These are phyloP conservation scores for Psilocybe mexicana DNA, from an alignment of 1,284 basidiomycete species.

Conservation along the genomic window DNA sequence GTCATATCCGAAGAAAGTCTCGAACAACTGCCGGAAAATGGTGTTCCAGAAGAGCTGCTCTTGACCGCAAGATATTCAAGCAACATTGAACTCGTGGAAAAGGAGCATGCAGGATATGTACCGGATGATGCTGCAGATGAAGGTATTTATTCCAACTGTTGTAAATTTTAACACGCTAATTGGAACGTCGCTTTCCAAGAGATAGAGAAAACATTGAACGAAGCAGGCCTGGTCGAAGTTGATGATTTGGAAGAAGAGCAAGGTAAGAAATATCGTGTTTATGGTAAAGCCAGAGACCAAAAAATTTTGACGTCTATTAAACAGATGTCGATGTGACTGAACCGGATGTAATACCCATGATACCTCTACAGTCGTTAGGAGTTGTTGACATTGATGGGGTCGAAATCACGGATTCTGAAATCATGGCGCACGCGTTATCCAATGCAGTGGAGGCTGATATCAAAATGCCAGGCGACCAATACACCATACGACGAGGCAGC, in stretches of 20 bases:
- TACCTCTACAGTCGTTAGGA: slow-evolving; percentile 17
- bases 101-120: slow-evolving; percentile 33
- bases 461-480: slow-evolving; percentile 2
- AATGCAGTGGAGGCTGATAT: slow-evolving; percentile 6
- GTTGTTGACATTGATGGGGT: slow-evolving; percentile 22
- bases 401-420: slow-evolving; percentile 15
- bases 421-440: slow-evolving; percentile 20
- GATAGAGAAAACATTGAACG: too few relatives aligned
- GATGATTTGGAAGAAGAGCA: too few relatives aligned
- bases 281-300: too few relatives aligned
- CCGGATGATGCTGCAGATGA: slow-evolving; percentile 13
- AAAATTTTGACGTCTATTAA: not conserved
- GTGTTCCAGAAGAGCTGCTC: not conserved
- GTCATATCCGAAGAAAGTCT: not conserved
- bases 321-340: not conserved
- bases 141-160: too few relatives aligned
- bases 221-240: too few relatives aligned
- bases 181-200: too few relatives aligned
- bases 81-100: slow-evolving; percentile 21
- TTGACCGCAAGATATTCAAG: not conserved
- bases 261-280: too few relatives aligned
- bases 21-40: not conserved
- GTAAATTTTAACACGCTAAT: too few relatives aligned
- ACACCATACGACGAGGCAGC: slow-evolving; percentile 20
- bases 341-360: not conserved